Percentiles rank a stretch among this genome's conserved stretches.
phyloP scores from a whole-genome alignment of 75 land plant species.

The Cupressus sempervirens region DNA sequence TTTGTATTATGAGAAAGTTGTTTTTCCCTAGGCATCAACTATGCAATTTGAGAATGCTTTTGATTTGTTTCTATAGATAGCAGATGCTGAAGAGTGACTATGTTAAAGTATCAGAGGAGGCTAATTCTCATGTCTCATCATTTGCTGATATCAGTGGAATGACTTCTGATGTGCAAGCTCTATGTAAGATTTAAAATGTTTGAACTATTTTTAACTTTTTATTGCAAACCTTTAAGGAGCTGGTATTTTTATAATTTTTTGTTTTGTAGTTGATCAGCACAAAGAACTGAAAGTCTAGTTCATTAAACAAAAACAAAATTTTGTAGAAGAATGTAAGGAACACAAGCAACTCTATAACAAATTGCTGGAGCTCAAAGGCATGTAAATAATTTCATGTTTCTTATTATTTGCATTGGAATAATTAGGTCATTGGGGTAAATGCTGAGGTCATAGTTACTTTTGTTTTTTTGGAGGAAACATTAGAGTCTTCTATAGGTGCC shows the following conservation, averaged over 20 bases:
- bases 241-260: background rate
- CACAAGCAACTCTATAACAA: constrained; percentile 70
- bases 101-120: constrained; percentile 37
- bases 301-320: constrained; percentile 51
- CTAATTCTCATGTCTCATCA: constrained; percentile 41
- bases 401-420: background rate
- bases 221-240: background rate
- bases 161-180: constrained; percentile 39
- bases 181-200: constrained; percentile 25
- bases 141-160: constrained; percentile 42
- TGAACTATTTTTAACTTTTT: background rate
- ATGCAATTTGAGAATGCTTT: background rate
- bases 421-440: background rate
- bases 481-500: constrained; percentile 88
- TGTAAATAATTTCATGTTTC: background rate
- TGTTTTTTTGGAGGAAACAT: constrained; percentile 70
- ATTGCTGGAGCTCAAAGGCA: constrained; percentile 77
- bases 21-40: background rate
- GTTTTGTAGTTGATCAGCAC: constrained; percentile 53
- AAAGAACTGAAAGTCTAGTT: constrained; percentile 32
- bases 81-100: constrained; percentile 65
- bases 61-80: background rate
- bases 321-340: constrained; percentile 59
- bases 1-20: background rate
- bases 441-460: background rate